Evolutionary conservation across 805 yeast genomes (phyloP), one percentile per base, ranked within the genome.

Genomic region (Naumovozyma baii): DNA sequence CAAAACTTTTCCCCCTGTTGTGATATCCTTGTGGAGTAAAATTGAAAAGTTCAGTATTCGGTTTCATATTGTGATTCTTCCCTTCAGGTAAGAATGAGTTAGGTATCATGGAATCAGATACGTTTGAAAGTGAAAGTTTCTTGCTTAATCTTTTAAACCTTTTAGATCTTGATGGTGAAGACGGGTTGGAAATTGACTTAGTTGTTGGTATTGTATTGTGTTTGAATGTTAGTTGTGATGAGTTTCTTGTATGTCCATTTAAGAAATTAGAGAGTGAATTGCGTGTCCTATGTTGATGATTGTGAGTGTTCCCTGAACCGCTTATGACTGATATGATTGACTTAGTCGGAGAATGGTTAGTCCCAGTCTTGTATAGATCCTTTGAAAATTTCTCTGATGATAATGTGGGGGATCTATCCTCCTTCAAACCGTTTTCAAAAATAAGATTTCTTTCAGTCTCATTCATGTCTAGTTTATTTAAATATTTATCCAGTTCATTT

Each of bases 271-370:
- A 35, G 10, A 32, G 8, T 8, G 40, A 16, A 19, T 43, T 47
- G 25, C 42, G 46, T 17, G 55, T 48, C 36, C 42, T 38, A 32
- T 49, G 52, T n/a, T 45, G 41, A 13, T 44, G 40, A 16, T 35
- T 3, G 18, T 34, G 28, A 19, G 22, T 36, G 7, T 47, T 44
- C 18, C 44, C 50, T 8, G 38, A 38, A 9, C 55, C 49, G 22
- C 59, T 54, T 12, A 53, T 43, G 13, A 56, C 48, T 1, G 63
- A 59, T 8, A 47, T 47, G 18, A 59, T 42, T 9, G 64, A 59
- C 47, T 59, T 59, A 2, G 62, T 57, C 20, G 64, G 64, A 1
- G 64, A 59, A 41, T 59, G 62, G 28, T 49, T 45, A 14, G 51
- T 43, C 14, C 39, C 45, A 4, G 46, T 36, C 35, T 49, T 43